Percentiles rank a stretch among this genome's conserved stretches.
These are phyloP conservation scores for Spinacia oleracea DNA, from an alignment of 179 eudicot genomes.

Conservation along the genomic window DNA sequence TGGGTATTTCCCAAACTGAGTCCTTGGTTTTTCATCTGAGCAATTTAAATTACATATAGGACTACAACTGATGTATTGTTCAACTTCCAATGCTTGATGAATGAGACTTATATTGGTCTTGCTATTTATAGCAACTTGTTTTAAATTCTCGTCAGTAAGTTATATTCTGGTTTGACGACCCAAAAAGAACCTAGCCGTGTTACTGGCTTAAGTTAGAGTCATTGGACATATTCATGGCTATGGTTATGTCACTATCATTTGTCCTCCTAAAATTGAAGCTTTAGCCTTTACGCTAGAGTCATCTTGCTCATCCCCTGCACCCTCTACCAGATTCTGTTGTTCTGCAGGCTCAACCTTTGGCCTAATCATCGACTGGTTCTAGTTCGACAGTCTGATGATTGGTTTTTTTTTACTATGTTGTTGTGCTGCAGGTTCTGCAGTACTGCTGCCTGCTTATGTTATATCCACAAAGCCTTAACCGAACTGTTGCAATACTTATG, in stretches of 20 bases:
- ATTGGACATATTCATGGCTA: background rate
- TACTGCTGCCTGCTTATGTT: no score
- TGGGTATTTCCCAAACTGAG: no score
- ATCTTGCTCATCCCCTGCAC: constrained; percentile 21
- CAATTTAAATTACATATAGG: no score
- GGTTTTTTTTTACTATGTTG: background rate
- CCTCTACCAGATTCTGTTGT: constrained; percentile 16
- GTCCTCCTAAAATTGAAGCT: background rate
- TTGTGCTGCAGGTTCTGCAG: background rate
- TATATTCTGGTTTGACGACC: background rate
- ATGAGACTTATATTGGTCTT: background rate
- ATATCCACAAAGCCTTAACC: no score
- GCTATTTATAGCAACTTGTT: constrained; percentile 9
- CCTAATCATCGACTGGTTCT: constrained; percentile 11
- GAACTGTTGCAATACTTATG: no score
- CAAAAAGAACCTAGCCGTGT: background rate
- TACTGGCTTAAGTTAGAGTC: background rate
- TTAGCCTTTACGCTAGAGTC: constrained; percentile 1
- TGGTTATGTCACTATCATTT: background rate
- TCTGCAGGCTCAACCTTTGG: constrained; percentile 5
- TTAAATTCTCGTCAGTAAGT: background rate
- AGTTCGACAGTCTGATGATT: constrained; percentile 6
- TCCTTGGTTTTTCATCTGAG: no score
- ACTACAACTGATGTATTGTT: constrained; percentile 10
- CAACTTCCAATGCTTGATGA: background rate